These are phyloP conservation scores for Lippia alba DNA, from an alignment of 305 asterid species.

Conservation along the genomic window DNA sequence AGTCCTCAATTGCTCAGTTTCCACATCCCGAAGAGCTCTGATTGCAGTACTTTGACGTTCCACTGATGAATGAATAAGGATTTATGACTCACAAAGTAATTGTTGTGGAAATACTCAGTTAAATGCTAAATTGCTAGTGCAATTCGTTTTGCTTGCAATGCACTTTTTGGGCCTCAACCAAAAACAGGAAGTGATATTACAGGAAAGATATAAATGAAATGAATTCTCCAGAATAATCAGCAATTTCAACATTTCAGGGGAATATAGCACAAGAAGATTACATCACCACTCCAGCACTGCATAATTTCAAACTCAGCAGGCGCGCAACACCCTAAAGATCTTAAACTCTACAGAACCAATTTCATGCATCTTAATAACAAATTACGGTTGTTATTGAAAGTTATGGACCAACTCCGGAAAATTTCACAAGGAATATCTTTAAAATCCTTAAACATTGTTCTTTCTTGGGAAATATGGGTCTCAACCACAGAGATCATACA, in stretches of 20 bases:
- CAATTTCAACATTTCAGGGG: conserved; percentile 5
- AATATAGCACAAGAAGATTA: background rate
- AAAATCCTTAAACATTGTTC: background rate
- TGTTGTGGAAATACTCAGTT: background rate
- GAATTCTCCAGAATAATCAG: background rate
- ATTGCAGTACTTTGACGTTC: conserved; percentile 75
- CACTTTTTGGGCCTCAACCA: background rate
- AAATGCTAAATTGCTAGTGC: background rate
- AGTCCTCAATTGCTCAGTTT: conserved; percentile 66
- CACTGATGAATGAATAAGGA: conserved; percentile 49
- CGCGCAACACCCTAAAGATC: conserved; percentile 16
- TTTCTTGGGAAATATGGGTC: too few species aligned
- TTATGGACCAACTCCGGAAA: conserved; percentile 17
- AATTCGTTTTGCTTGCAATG: background rate
- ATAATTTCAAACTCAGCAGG: conserved; percentile 9
- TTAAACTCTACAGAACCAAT: conserved; percentile 2
- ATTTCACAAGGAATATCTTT: background rate
- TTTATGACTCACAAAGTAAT: conserved; percentile 10
- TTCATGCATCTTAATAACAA: conserved; percentile 7
- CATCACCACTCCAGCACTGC: background rate
- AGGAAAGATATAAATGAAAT: conserved; percentile 6
- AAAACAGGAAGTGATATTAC: background rate
- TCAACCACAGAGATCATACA: conserved; percentile 6
- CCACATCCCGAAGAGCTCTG: conserved; percentile 81
- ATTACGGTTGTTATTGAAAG: background rate